Conservation (phyloP, 2,329 filamentous ascomycete species). For the Fusarium equiseti region DNA sequence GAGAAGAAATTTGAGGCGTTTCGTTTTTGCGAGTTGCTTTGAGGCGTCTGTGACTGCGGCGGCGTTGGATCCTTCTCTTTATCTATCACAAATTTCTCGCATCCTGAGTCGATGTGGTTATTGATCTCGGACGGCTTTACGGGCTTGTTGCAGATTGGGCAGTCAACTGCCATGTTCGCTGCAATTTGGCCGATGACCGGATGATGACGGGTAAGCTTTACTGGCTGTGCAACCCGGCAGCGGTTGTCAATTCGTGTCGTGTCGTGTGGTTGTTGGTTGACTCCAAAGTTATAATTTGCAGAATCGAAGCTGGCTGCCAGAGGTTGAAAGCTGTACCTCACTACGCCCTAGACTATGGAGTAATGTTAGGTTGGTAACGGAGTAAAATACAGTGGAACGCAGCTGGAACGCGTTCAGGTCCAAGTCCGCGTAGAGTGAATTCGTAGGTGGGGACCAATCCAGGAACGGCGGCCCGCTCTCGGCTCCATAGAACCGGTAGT, state of each 20-base stretch:
- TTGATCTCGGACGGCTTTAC: conserved; percentile 85
- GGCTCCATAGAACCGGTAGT: conserved; percentile 34
- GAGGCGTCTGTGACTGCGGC: conserved; percentile 50
- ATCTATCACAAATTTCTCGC: conserved; percentile 74
- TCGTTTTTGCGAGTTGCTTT: conserved; percentile 62
- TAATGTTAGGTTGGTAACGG: neutral
- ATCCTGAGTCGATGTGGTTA: conserved; percentile 88
- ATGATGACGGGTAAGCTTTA: neutral
- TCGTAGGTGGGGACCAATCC: conserved; percentile 38
- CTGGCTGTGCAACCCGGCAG: neutral
- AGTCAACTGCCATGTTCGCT: conserved; percentile 68
- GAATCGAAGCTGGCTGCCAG: conserved; percentile 7
- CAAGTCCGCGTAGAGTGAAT: conserved; percentile 25
- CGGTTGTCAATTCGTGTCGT: neutral
- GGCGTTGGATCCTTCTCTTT: conserved; percentile 52
- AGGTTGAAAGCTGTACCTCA: conserved; percentile 11
- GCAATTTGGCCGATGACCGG: conserved; percentile 9
- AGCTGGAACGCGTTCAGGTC: conserved; percentile 13
- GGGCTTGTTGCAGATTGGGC: conserved; percentile 82
- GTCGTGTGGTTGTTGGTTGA: neutral
- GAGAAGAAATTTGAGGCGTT: conserved; percentile 71
- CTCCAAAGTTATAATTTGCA: neutral
- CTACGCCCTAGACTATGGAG: neutral
- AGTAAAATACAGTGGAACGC: conserved; percentile 28
- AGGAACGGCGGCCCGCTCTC: conserved; percentile 36